These are phyloP conservation scores for Phytopythium delawarense DNA, from an alignment of 352 stramenopile species.

Conservation along the genomic window DNA sequence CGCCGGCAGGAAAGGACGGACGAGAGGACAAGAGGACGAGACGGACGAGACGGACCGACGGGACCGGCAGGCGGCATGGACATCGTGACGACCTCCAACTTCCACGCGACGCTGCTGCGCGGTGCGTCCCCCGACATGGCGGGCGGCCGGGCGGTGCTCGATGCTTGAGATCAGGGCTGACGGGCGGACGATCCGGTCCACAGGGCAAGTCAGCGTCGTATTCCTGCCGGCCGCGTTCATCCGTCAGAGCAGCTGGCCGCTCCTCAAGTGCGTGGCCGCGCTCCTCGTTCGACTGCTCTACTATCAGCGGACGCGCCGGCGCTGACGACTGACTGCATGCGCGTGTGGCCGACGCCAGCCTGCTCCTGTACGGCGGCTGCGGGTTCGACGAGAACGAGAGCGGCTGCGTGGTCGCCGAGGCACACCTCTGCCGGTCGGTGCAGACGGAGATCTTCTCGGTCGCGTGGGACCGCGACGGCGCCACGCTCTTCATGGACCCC, in stretches of 20 bases:
- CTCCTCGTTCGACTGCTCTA: neutral
- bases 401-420: conserved; percentile 31
- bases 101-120: conserved; percentile 81
- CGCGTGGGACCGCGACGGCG: conserved; percentile 66
- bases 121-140: conserved; percentile 23
- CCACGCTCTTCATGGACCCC: conserved; percentile 83
- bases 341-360: conserved; percentile 16
- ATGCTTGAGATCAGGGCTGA: neutral
- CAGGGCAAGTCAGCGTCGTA: conserved; percentile 75
- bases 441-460: conserved; percentile 87
- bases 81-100: conserved; percentile 88
- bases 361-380: conserved; percentile 80
- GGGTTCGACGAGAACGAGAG: conserved; percentile 72
- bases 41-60: neutral
- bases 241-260: conserved; percentile 66
- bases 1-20: neutral
- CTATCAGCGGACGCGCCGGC: neutral
- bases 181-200: neutral
- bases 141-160: too few species aligned
- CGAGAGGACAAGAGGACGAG: neutral
- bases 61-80: conserved; percentile 36
- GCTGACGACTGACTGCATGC: neutral
- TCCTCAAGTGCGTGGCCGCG: conserved; percentile 65
- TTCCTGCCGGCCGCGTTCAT: conserved; percentile 72
- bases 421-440: conserved; percentile 68